Conservation (phyloP, 805 yeast species). For the Yarrowia porcina region DNA sequence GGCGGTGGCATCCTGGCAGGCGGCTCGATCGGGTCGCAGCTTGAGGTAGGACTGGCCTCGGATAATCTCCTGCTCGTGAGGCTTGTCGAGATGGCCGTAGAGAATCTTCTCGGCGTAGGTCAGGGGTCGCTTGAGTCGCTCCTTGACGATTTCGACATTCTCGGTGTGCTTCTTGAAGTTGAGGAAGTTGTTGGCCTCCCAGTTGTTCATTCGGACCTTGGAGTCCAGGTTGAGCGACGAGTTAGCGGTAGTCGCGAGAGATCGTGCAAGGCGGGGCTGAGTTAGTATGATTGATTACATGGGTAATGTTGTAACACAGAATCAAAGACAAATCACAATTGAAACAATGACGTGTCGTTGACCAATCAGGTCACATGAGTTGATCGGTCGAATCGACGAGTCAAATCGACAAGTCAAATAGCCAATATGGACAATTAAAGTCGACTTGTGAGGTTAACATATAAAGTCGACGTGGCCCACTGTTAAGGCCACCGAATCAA, state of each 20-base stretch:
- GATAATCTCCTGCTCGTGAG: constrained; percentile 77
- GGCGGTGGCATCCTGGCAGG: constrained; percentile 98
- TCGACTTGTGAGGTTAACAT: too few relatives aligned
- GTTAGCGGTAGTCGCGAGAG: constrained; percentile 27
- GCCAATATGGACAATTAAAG: too few relatives aligned
- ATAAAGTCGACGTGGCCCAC: too few relatives aligned
- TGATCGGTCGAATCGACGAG: too few relatives aligned
- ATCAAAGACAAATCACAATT: too few relatives aligned
- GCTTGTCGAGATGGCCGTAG: constrained; percentile 92
- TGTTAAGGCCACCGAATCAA: too few relatives aligned
- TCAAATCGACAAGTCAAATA: too few relatives aligned
- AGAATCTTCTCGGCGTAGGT: constrained; percentile 94
- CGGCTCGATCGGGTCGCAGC: constrained; percentile 95
- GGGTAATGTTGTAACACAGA: too few relatives aligned
- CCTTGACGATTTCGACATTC: constrained; percentile 79
- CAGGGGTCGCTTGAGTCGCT: constrained; percentile 80
- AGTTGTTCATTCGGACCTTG: constrained; percentile 68
- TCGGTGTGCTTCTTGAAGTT: constrained; percentile 89
- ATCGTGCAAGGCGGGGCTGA: constrained; percentile 30
- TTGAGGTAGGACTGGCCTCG: constrained; percentile 91
- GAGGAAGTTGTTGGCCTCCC: constrained; percentile 68
- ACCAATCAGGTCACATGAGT: too few relatives aligned
- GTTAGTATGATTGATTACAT: constrained; percentile 2
- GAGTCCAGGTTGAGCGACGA: constrained; percentile 54
- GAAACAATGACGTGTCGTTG: too few relatives aligned